Percentiles rank a stretch among this genome's conserved stretches.
Evolutionary conservation across 106 monocot species (phyloP).

Genomic region (Dactylorhiza incarnata): DNA sequence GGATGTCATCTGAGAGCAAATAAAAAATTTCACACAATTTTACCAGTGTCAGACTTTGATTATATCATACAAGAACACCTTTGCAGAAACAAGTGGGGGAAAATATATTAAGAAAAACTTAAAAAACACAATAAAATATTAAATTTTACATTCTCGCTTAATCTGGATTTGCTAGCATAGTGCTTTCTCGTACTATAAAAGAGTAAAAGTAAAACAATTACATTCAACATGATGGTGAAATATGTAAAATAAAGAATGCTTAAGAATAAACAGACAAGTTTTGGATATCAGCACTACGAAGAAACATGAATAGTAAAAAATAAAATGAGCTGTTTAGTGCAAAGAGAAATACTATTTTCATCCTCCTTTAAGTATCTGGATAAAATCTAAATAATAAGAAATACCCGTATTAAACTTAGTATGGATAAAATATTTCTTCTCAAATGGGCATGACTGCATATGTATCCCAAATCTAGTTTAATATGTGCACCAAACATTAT

Average conservation of each 20-base stretch:
- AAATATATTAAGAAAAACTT: background rate
- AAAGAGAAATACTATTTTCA: too few relatives aligned
- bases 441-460: too few relatives aligned
- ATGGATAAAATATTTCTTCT: too few relatives aligned
- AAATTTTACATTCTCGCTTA: background rate
- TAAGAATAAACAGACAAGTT: background rate
- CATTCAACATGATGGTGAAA: background rate
- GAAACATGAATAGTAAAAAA: too few relatives aligned
- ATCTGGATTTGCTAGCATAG: background rate
- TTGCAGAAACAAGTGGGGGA: background rate
- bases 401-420: too few relatives aligned
- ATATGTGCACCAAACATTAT: background rate
- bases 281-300: background rate
- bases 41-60: background rate
- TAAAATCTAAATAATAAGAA: too few relatives aligned
- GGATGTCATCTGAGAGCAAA: conserved; percentile 43
- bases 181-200: background rate
- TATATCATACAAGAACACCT: background rate
- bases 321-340: too few relatives aligned
- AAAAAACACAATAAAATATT: background rate
- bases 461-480: background rate
- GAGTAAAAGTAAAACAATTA: background rate
- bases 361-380: too few relatives aligned
- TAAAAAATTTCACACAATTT: background rate
- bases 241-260: background rate